Evolutionary conservation across 2,329 filamentous ascomycete species (phyloP).

Genomic region (Bimuria novae-zelandiae): DNA sequence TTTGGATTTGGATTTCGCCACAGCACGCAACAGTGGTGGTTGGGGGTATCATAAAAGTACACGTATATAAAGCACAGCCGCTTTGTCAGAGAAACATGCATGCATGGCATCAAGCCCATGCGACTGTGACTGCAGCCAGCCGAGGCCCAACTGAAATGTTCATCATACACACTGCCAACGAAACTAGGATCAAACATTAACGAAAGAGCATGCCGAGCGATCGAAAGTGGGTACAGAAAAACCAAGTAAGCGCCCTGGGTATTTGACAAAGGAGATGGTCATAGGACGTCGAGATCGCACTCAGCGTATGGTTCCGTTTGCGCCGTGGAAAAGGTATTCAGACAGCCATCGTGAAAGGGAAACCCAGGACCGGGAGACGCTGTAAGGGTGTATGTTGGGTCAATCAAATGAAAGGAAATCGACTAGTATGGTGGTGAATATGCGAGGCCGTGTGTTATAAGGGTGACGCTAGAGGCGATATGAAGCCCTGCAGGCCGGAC

Average conservation of each 20-base stretch:
- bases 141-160: constrained; percentile 4
- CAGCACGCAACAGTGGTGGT: neutral
- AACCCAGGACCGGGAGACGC: constrained; percentile 9
- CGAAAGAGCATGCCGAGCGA: constrained; percentile 1
- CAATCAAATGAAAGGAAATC: constrained; percentile 13
- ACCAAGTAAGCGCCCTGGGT: neutral
- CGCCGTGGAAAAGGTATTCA: constrained; percentile 21
- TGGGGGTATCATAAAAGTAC: neutral
- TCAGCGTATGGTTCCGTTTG: constrained; percentile 33
- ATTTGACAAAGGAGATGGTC: constrained; percentile 36
- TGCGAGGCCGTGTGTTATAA: constrained; percentile 30
- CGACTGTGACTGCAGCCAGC: neutral
- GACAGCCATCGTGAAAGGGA: constrained; percentile 5
- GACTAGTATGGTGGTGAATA: constrained; percentile 20
- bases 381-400: constrained; percentile 17
- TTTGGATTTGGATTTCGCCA: neutral
- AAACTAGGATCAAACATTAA: constrained; percentile 23
- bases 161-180: constrained; percentile 8
- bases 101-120: neutral
- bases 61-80: constrained; percentile 19
- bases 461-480: constrained; percentile 33
- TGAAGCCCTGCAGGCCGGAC: constrained; percentile 18
- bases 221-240: neutral
- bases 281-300: constrained; percentile 41
- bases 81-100: constrained; percentile 4